Conservation (phyloP, 176 grass and related monocot genomes). For the Zoysia japonica region DNA sequence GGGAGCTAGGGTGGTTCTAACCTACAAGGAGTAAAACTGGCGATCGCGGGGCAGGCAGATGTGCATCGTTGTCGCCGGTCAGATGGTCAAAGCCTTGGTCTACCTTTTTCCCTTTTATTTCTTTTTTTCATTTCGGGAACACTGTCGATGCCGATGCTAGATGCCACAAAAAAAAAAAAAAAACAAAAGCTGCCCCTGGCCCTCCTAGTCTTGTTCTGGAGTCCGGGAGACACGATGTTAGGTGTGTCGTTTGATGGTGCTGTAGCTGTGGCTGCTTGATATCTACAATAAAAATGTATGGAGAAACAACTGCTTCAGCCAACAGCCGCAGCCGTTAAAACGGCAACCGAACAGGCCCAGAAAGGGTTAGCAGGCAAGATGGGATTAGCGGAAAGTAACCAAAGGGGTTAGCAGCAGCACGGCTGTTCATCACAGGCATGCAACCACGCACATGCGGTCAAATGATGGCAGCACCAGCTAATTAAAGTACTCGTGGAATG, state of each 20-base stretch:
- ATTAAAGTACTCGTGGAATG: slow-evolving; percentile 42
- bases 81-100: slow-evolving; percentile 35
- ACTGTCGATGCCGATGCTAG: not conserved
- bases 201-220: not conserved
- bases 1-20: slow-evolving; percentile 29
- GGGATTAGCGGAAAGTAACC: slow-evolving; percentile 8
- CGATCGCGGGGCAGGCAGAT: slow-evolving; percentile 31
- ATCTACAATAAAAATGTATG: too few relatives aligned
- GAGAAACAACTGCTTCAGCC: too few relatives aligned
- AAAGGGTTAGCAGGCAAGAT: too few relatives aligned
- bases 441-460: slow-evolving; percentile 44
- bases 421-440: slow-evolving; percentile 7
- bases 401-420: slow-evolving; percentile 15
- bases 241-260: too few relatives aligned
- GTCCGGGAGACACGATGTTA: not conserved
- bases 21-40: slow-evolving; percentile 23
- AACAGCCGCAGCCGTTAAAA: too few relatives aligned
- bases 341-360: too few relatives aligned
- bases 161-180: slow-evolving; percentile 25
- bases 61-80: slow-evolving; percentile 49
- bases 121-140: slow-evolving; percentile 27
- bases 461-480: slow-evolving; percentile 43
- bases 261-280: too few relatives aligned
- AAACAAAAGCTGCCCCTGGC: slow-evolving; percentile 49
- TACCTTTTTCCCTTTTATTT: not conserved